Conservation (phyloP, 2,329 filamentous ascomycete species). For the Cucurbitaria berberidis region DNA sequence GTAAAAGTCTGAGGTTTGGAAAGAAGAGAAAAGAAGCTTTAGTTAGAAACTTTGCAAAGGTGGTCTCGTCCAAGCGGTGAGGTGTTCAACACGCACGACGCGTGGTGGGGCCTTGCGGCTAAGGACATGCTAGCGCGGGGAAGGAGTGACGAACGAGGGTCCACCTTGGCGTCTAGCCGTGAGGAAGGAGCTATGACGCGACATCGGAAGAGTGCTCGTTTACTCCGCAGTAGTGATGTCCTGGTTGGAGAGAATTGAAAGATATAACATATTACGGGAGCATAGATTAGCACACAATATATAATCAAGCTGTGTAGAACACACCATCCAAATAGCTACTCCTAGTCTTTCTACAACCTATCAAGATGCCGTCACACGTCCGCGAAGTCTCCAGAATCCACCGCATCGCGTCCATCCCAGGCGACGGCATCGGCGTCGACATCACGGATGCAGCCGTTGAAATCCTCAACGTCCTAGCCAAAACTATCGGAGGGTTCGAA, state of each 20-base stretch:
- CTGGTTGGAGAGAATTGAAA: constrained; percentile 1
- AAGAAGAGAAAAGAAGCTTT: neutral
- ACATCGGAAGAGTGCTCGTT: neutral
- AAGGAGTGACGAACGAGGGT: constrained; percentile 25
- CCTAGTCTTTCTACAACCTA: neutral
- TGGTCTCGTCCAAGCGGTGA: constrained; percentile 23
- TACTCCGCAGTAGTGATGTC: neutral
- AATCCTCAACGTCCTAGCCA: constrained; percentile 52
- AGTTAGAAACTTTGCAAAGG: constrained; percentile 6
- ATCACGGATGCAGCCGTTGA: constrained; percentile 36
- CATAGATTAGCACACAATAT: too few relatives aligned
- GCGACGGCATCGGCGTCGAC: constrained; percentile 44
- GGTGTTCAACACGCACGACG: constrained; percentile 15
- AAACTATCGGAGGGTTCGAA: constrained; percentile 52
- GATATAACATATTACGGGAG: too few relatives aligned
- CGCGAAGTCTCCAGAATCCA: constrained; percentile 36
- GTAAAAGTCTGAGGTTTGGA: neutral
- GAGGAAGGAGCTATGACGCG: constrained; percentile 1
- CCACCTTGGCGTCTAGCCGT: too few relatives aligned
- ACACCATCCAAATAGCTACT: too few relatives aligned
- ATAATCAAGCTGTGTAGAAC: too few relatives aligned
- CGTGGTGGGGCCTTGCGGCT: constrained; percentile 16
- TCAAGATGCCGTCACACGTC: constrained; percentile 34
- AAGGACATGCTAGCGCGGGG: constrained; percentile 23
- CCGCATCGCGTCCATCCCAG: constrained; percentile 41